Percentiles rank a stretch among this genome's conserved stretches.
phyloP scores from a whole-genome alignment of 1,284 basidiomycete species.

The Phlebopus sp. region DNA sequence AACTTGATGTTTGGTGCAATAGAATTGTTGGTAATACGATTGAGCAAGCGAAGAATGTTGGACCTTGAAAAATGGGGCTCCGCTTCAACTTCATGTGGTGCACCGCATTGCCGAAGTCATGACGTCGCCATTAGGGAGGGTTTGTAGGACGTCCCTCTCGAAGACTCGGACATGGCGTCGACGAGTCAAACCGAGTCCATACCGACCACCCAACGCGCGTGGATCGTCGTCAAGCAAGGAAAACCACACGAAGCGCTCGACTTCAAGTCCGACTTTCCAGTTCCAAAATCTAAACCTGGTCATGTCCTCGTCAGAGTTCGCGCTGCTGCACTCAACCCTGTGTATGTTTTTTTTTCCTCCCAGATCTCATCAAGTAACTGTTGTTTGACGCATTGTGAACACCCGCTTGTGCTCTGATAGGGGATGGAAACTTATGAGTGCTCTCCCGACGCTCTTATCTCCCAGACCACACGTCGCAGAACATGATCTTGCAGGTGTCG shows the following conservation, averaged over 20 bases:
- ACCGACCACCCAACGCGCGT: constrained; percentile 40
- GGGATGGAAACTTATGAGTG: constrained; percentile 56
- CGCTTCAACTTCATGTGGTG: no score
- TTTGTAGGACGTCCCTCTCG: no score
- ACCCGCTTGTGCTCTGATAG: constrained; percentile 25
- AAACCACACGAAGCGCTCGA: constrained; percentile 45
- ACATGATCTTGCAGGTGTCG: constrained; percentile 58
- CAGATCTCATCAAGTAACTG: background rate
- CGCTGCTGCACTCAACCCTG: constrained; percentile 66
- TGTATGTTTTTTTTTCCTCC: constrained; percentile 43
- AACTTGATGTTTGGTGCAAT: no score
- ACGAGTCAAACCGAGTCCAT: constrained; percentile 7
- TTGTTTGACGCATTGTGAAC: background rate
- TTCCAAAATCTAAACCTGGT: constrained; percentile 43
- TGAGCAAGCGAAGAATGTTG: no score
- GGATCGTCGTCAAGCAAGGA: constrained; percentile 38
- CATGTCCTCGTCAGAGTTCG: constrained; percentile 60
- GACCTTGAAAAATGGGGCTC: no score
- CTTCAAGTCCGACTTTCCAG: constrained; percentile 43
- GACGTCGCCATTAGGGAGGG: no score
- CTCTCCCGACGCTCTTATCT: constrained; percentile 47
- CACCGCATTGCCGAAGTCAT: no score
- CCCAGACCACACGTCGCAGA: constrained; percentile 53
- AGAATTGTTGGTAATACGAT: no score
- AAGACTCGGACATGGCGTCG: background rate